Evolutionary conservation across 106 monocot genomes (phyloP).

Genomic region (Dendrobium chrysotoxum): DNA sequence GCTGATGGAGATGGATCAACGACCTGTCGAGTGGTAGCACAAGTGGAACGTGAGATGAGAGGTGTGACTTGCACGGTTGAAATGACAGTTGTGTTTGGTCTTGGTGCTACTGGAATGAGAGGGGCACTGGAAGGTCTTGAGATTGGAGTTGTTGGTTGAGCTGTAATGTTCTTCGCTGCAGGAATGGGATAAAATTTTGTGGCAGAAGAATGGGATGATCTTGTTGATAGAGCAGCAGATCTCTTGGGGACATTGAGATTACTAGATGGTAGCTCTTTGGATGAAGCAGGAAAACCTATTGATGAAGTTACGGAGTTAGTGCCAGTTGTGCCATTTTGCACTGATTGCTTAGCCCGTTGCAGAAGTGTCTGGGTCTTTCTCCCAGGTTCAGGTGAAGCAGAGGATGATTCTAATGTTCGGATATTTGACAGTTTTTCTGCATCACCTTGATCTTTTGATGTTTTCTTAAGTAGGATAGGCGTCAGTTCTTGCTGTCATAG

Average conservation of each 20-base stretch:
- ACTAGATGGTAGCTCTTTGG: conserved; percentile 14
- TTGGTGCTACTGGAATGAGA: conserved; percentile 45
- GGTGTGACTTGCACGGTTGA: conserved; percentile 34
- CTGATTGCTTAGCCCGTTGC: background rate
- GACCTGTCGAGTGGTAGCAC: conserved; percentile 51
- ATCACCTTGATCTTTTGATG: conserved; percentile 27
- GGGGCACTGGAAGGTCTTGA: conserved; percentile 86
- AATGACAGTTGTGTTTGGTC: conserved; percentile 25
- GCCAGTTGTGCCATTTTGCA: background rate
- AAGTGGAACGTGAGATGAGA: conserved; percentile 53
- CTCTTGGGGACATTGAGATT: conserved; percentile 7
- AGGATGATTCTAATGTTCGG: conserved; percentile 19
- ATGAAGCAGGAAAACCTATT: background rate
- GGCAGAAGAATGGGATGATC: conserved; percentile 9
- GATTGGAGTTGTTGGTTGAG: conserved; percentile 19
- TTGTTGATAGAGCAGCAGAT: conserved; percentile 11
- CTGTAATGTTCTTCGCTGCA: conserved; percentile 15
- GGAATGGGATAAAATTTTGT: conserved; percentile 16
- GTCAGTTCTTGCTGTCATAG: conserved; percentile 26
- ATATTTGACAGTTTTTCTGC: conserved; percentile 19
- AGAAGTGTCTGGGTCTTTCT: conserved; percentile 17
- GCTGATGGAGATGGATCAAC: conserved; percentile 41
- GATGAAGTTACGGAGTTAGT: background rate
- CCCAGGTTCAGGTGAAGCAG: conserved; percentile 24
- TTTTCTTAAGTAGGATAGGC: conserved; percentile 26